Conservation (phyloP, 2,329 filamentous ascomycete genomes). For the Alternaria ethzedia region DNA sequence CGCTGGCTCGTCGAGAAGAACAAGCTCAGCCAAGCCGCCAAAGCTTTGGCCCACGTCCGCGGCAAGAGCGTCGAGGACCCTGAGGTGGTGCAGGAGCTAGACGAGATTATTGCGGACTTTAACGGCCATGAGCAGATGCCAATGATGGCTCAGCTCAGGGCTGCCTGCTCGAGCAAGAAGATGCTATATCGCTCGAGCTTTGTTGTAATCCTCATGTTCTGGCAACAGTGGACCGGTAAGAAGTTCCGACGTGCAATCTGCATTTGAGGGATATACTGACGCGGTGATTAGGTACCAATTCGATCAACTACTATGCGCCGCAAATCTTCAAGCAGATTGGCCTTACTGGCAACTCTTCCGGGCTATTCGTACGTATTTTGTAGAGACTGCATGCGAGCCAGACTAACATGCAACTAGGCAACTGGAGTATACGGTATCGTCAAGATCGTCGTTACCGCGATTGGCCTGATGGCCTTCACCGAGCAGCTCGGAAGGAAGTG, state of each 20-base stretch:
- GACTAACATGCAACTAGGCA: constrained; percentile 8
- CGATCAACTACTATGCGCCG: constrained; percentile 53
- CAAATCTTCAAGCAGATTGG: constrained; percentile 55
- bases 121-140: constrained; percentile 52
- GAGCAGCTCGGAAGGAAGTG: constrained; percentile 56
- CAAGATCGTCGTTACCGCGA: constrained; percentile 53
- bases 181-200: constrained; percentile 52
- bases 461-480: constrained; percentile 54
- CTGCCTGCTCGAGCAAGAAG: constrained; percentile 46
- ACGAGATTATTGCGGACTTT: constrained; percentile 53
- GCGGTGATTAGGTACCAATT: constrained; percentile 6
- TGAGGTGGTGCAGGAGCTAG: constrained; percentile 49
- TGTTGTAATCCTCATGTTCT: constrained; percentile 54
- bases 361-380: constrained; percentile 50
- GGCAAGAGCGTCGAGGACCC: constrained; percentile 43
- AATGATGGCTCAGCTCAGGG: constrained; percentile 47
- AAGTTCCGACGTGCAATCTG: constrained; percentile 4
- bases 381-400: not conserved
- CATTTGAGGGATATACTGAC: not conserved
- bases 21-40: constrained; percentile 53
- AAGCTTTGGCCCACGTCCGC: constrained; percentile 50
- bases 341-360: constrained; percentile 46
- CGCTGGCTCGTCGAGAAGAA: constrained; percentile 63
- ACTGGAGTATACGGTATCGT: constrained; percentile 53
- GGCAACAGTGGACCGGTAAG: constrained; percentile 50